These are phyloP conservation scores for Filobasidium floriforme DNA, from an alignment of 768 basidiomycete species.

Conservation along the genomic window DNA sequence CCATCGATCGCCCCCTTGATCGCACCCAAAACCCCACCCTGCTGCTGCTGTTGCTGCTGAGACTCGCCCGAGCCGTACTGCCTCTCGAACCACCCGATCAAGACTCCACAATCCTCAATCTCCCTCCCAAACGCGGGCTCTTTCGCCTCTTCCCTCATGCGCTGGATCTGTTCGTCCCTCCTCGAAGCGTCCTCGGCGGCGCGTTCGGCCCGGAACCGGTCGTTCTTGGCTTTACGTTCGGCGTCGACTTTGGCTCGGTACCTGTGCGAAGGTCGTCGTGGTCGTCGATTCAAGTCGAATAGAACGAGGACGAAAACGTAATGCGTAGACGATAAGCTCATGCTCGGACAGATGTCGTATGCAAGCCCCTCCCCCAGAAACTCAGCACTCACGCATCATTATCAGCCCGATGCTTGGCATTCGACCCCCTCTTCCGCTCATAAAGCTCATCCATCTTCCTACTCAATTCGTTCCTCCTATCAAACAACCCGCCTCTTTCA, in stretches of 20 bases:
- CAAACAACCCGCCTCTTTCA: slow-evolving; percentile 69
- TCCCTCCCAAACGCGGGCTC: slow-evolving; percentile 81
- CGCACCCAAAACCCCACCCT: slow-evolving; percentile 33
- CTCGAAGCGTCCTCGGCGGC: slow-evolving; percentile 63
- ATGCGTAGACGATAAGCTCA: no score
- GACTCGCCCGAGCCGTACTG: slow-evolving; percentile 36
- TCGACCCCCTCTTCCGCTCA: slow-evolving; percentile 67
- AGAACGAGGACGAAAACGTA: no score
- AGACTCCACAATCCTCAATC: slow-evolving; percentile 74
- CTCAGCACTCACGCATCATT: slow-evolving; percentile 58
- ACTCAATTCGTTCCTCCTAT: slow-evolving; percentile 72
- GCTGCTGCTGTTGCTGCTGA: slow-evolving; percentile 30
- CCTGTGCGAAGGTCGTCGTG: no score
- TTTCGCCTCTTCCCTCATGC: slow-evolving; percentile 81
- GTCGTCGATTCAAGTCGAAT: no score
- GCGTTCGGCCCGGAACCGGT: slow-evolving; percentile 71
- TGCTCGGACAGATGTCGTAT: no score
- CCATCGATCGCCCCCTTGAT: slow-evolving; percentile 14
- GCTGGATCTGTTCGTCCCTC: slow-evolving; percentile 67
- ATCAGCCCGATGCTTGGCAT: slow-evolving; percentile 64
- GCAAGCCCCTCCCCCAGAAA: background rate
- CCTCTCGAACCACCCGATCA: slow-evolving; percentile 45
- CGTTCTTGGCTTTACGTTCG: slow-evolving; percentile 71
- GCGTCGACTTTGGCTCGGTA: slow-evolving; percentile 44
- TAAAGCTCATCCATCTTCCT: slow-evolving; percentile 56